Evolutionary conservation across 2,329 filamentous ascomycete genomes (phyloP), one percentile per base, ranked within the genome.

Genomic region (Xylariaceae sp.): DNA sequence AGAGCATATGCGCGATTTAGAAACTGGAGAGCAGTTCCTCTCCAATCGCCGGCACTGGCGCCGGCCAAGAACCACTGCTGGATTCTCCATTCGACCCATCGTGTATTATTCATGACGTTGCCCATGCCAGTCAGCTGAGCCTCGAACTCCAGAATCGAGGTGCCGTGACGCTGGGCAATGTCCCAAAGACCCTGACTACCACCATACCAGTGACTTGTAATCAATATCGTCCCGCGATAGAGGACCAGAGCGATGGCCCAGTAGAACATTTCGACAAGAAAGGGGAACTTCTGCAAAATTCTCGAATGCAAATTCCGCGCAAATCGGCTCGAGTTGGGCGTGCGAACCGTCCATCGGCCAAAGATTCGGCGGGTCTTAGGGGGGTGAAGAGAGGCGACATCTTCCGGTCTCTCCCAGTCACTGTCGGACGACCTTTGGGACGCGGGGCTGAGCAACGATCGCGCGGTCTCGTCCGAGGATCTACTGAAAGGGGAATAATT

Each of bases 261-360:
- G 74, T 89, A 89, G 71, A 88, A 88, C 84, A 89, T 88, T 72
- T 89, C 86, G 53, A 89, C 79, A 57, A 89, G 72, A 68, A 89
- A 89, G 3, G 87, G 86, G 64, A 85, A 86, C 65, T 84, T 85
- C 66, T 84, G 79, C 53, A 87, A 73, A 55, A 87, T 75, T 30
- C 83, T 77, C 60, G 81, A 85, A 71, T 86, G 84, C 49, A 82
- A 67, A 67, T 86, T 74, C 57, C 80, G 74, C 53, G 78, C 75
- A 71, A 86, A 87, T 10, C 81, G 79, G 18, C 81, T 81, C 3
- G 82, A 82, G 64, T 84, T 84, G 11, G 82, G 82, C 2, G 78
- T 84, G 8, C 73, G 66, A 9, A 73, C 63, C 10, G 66, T 70
- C 69, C 71, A 73, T 45, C 66, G 53, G 13, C 70, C 71, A 15